Base-by-base conservation (phyloP, 1,139 yeast species). In the Torulaspora pretoriensis region DNA sequence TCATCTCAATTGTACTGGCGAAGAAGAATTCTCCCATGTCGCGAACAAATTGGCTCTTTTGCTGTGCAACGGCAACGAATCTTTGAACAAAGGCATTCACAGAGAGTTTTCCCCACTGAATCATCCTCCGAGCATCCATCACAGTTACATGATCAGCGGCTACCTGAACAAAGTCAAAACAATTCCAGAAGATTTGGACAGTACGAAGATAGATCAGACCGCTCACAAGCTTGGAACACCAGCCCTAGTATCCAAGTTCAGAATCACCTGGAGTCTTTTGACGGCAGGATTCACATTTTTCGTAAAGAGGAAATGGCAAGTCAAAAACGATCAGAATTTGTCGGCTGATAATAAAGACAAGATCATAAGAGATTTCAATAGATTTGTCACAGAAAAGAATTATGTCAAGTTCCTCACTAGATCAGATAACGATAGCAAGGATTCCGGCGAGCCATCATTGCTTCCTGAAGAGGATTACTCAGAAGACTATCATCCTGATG, bases 381-480 rank as follows among this genome's bases (percentile, higher is more conserved):
- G 49, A 35, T 53, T 51, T 25, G 49, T 59, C n/a, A 60, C 63
- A 10, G 55, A 54, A 23, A 52, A 46, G 5, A 59, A 59, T 46
- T 61, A 59, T 37, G 30, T 40, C 10, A 53, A 54, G 25, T 61
- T 61, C 38, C 46, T 59, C 29, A 46, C 47, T 6, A 49, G 46
- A 27, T 46, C 45, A 12, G 40, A 33, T 27, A 37, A 29, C 8
- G 43, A 39, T n/a, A 51, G 49, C 12, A 46, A 42, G 3, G 50
- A 48, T 3, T 42, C 43, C n/a, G 35, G 33, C 9, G 46, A 44
- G 25, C 43, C 43, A 23, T 50, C 50, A 8, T 38, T 67, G 7
- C 52, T 77, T 17, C 66, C 76, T 1, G 81, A 77, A 10, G 56
- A 64, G 7, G 85, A 80, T 53, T 59, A 62, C 23, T 77, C 82